phyloP scores from a whole-genome alignment of 148 eudicot species.

The Rhododendron ovatum region DNA sequence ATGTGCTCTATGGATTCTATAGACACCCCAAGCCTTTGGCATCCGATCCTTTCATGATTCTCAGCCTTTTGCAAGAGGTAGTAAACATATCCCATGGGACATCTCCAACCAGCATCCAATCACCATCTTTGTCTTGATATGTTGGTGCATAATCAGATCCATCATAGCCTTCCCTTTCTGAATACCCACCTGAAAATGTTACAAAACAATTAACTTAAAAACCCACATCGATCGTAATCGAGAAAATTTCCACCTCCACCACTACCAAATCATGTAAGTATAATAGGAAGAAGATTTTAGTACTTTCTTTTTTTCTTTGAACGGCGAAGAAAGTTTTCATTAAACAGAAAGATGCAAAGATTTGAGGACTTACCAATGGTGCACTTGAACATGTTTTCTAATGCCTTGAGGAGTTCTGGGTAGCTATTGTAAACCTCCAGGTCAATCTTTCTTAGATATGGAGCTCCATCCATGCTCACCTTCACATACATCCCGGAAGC shows the following conservation, averaged over 20 bases:
- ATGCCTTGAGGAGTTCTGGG: constrained; percentile 41
- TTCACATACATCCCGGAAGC: constrained; percentile 35
- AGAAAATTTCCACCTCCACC: not conserved
- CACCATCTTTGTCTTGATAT: constrained; percentile 54
- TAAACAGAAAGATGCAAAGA: too few relatives aligned
- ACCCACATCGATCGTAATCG: not conserved
- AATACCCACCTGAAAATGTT: constrained; percentile 21
- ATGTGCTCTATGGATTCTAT: constrained; percentile 10
- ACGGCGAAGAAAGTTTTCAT: too few relatives aligned
- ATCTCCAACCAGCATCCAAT: constrained; percentile 59
- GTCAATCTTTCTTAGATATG: constrained; percentile 45
- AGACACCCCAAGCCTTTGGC: constrained; percentile 40
- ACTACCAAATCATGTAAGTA: too few relatives aligned
- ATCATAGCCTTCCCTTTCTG: constrained; percentile 36
- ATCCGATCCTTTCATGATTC: constrained; percentile 52
- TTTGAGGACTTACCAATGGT: constrained; percentile 18
- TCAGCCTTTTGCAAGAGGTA: constrained; percentile 43
- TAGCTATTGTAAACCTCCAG: constrained; percentile 40
- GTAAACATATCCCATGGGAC: constrained; percentile 59
- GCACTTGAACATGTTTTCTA: constrained; percentile 51
- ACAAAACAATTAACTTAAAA: not conserved
- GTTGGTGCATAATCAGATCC: constrained; percentile 39
- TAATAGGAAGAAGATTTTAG: not conserved
- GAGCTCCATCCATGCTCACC: constrained; percentile 67
- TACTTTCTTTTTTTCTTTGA: too few relatives aligned